Base-by-base conservation (phyloP, 345 rosid genomes). In the Microthlaspi erraticum region DNA sequence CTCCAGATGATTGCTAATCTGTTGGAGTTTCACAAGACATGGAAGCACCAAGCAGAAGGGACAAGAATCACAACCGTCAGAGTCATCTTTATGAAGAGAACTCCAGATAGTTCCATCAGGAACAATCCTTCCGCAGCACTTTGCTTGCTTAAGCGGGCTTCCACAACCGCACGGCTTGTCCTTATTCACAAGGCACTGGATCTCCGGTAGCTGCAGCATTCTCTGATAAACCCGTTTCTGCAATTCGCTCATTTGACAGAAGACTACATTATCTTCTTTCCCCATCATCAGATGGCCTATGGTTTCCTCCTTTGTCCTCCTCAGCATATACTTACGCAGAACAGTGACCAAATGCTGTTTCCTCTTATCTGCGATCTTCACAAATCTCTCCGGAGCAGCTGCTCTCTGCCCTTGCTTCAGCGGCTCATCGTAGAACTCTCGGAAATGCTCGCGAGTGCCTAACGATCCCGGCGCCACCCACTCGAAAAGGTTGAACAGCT, bases 241-340 rank as follows among this genome's bases (percentile, higher is more conserved):
- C 73, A 93, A 61, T 74, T 85, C 89, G 51, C 98, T 91, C 98
- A 93, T 93, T 56, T 92, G 82, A 71, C 98, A 93, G 56, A 93
- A 93, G 17, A 93, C 90, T 7, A 89, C 96, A 64, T 93, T 93
- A 76, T 93, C 98, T 82, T 93, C 98, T 79, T 93, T 93, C 58
- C 98, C 98, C 96, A 91, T 83, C 98, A 93, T 83, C 61, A 91
- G 82, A 84, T 89, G 96, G 10, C 96, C 97, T 65, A 93, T 93
- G 17, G 98, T 91, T 80, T 91, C 96, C 71, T 88, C 97, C 83
- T 93, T 93, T 23, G 98, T 93, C 78, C 98, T 91, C 65, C 97
- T 89, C 61, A 93, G 71, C 94, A 91, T 80, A 68, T 89, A 91
- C 69, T 87, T 93, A 63, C 64, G 81, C 39, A 93, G 88, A 78